phyloP scores from a whole-genome alignment of 495 filamentous ascomycete species.

The Aspergillus baeticus region DNA sequence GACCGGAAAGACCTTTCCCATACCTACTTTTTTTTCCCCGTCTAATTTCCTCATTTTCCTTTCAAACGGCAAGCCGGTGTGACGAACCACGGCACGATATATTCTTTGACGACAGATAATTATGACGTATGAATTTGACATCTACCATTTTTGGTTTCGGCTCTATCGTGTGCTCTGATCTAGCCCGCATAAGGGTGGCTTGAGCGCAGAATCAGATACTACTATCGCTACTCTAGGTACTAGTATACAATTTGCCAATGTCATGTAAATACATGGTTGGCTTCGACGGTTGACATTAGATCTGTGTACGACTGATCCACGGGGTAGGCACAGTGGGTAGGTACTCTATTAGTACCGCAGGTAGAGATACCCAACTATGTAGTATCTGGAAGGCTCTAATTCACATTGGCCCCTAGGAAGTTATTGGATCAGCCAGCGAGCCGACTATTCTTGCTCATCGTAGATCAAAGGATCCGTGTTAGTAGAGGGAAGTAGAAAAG shows the following conservation, averaged over 20 bases:
- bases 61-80: constrained; percentile 9
- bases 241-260: too few relatives aligned
- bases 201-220: background rate
- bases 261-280: too few relatives aligned
- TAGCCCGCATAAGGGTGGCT: background rate
- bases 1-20: background rate
- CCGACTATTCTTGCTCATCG: too few relatives aligned
- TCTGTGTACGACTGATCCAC: too few relatives aligned
- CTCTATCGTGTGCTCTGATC: background rate
- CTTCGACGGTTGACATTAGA: too few relatives aligned
- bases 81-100: constrained; percentile 11
- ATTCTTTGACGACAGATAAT: constrained; percentile 17
- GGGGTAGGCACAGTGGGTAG: too few relatives aligned
- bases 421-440: too few relatives aligned
- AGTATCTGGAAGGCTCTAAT: too few relatives aligned
- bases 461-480: background rate
- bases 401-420: too few relatives aligned
- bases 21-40: constrained; percentile 5
- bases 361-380: too few relatives aligned
- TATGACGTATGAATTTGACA: constrained; percentile 15
- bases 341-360: too few relatives aligned
- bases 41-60: constrained; percentile 2
- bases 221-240: background rate
- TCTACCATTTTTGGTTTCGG: background rate
- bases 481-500: too few relatives aligned